Percentiles rank a stretch among this genome's conserved stretches.
phyloP scores from a whole-genome alignment of 306 rosid genomes.

The Pyrus communis region DNA sequence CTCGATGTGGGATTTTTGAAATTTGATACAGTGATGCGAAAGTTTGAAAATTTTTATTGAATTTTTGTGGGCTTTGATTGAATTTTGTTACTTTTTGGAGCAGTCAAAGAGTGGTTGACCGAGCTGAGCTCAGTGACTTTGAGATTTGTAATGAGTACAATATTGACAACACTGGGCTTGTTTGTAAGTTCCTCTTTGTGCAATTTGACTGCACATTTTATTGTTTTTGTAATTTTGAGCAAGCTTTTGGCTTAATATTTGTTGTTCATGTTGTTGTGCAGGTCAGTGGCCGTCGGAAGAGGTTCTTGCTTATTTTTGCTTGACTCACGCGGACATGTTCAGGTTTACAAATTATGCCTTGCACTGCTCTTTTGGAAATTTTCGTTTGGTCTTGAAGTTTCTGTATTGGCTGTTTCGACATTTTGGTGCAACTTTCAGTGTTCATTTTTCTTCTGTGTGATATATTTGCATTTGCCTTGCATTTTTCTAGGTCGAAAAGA shows the following conservation, averaged over 20 bases:
- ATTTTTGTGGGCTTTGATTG: too few species aligned
- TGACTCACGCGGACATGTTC: conserved; percentile 52
- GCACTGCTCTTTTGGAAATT: conserved; percentile 7
- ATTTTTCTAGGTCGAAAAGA: conserved; percentile 57
- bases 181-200: conserved; percentile 48
- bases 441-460: conserved; percentile 1
- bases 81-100: conserved; percentile 7
- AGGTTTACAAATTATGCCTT: conserved; percentile 35
- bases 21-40: background rate
- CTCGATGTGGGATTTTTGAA: background rate
- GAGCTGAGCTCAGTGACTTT: conserved; percentile 61
- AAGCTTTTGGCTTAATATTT: background rate
- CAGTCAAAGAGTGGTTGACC: conserved; percentile 68
- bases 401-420: conserved; percentile 6
- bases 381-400: background rate
- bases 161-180: conserved; percentile 90
- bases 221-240: background rate
- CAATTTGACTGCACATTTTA: background rate
- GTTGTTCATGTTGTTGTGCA: conserved; percentile 22
- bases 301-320: conserved; percentile 80
- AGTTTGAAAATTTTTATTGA: background rate
- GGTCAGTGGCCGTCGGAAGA: conserved; percentile 99
- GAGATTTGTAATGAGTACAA: conserved; percentile 68
- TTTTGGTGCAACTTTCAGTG: conserved; percentile 5
- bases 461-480: conserved; percentile 5